Evolutionary conservation across 805 yeast genomes (phyloP).

Genomic region (Hanseniaspora valbyensis): DNA sequence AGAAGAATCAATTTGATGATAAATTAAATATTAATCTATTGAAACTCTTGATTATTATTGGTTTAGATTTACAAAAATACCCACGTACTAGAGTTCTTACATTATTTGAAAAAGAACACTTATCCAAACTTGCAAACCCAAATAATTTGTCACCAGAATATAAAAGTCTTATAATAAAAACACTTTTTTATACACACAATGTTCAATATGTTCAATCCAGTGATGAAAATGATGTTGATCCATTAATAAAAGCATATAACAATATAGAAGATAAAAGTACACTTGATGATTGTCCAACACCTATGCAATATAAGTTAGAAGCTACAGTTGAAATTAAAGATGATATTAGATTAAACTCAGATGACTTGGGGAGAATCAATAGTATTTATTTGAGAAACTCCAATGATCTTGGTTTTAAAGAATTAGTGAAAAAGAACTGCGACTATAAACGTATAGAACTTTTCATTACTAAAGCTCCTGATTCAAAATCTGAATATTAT

Average conservation of each 20-base stretch:
- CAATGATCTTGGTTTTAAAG: conserved; percentile 1
- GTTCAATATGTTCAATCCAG: background rate
- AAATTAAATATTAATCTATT: background rate
- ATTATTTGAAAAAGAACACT: conserved; percentile 6
- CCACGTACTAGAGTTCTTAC: conserved; percentile 1
- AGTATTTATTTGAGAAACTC: conserved; percentile 1
- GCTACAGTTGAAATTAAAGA: background rate
- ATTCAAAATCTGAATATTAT: background rate
- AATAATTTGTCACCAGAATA: background rate
- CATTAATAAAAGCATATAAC: conserved; percentile 2
- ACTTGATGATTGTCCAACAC: conserved; percentile 11
- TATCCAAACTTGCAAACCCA: background rate
- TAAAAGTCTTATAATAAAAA: conserved; percentile 2
- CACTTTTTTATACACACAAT: background rate
- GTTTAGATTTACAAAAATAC: conserved; percentile 5
- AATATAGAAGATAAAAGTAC: background rate
- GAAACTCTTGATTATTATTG: conserved; percentile 8
- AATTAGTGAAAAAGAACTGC: background rate
- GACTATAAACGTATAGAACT: background rate
- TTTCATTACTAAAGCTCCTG: conserved; percentile 2
- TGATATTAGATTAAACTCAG: background rate
- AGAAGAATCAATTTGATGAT: background rate
- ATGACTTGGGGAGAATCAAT: conserved; percentile 8
- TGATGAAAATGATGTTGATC: background rate
- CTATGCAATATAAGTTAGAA: conserved; percentile 1